Percentiles rank a stretch among this genome's conserved stretches.
Evolutionary conservation across 2,329 filamentous ascomycete species (phyloP).

Genomic region (Calycina marina): DNA sequence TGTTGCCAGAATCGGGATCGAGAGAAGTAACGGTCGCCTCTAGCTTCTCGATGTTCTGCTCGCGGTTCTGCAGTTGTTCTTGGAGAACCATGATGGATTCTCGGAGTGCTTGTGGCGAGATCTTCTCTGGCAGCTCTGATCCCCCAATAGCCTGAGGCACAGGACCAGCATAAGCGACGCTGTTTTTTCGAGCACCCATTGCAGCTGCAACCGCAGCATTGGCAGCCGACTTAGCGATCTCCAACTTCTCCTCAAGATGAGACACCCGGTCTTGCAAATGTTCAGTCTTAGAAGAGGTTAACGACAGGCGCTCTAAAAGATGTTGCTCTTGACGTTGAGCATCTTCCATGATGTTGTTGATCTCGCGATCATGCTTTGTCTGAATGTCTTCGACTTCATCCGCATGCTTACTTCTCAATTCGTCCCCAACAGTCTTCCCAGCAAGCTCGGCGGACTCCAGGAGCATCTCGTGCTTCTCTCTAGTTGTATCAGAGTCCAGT

Average conservation of each 20-base stretch:
- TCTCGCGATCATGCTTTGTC: slow-evolving; percentile 57
- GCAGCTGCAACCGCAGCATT: slow-evolving; percentile 34
- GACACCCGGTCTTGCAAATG: slow-evolving; percentile 74
- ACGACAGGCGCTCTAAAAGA: slow-evolving; percentile 63
- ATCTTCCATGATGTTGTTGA: slow-evolving; percentile 66
- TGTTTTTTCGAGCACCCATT: slow-evolving; percentile 20
- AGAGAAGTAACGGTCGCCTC: slow-evolving; percentile 54
- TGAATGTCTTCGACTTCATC: slow-evolving; percentile 62
- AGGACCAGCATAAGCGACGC: slow-evolving; percentile 5
- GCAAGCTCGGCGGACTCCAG: slow-evolving; percentile 66
- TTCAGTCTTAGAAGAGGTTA: slow-evolving; percentile 72
- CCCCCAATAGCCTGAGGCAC: slow-evolving; percentile 16
- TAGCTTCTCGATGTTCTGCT: slow-evolving; percentile 76
- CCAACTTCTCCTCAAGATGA: slow-evolving; percentile 79
- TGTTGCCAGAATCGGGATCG: slow-evolving; percentile 64
- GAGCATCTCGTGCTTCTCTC: slow-evolving; percentile 69
- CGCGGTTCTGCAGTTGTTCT: slow-evolving; percentile 89
- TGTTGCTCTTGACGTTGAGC: slow-evolving; percentile 67
- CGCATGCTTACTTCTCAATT: slow-evolving; percentile 42
- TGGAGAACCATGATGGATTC: slow-evolving; percentile 95
- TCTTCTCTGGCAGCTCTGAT: slow-evolving; percentile 58
- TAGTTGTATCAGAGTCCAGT: slow-evolving; percentile 67
- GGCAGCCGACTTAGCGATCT: slow-evolving; percentile 72
- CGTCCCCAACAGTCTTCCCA: slow-evolving; percentile 41
- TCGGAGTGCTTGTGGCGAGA: slow-evolving; percentile 84